Evolutionary conservation across 768 basidiomycete species (phyloP).

Genomic region (Suillus spraguei): DNA sequence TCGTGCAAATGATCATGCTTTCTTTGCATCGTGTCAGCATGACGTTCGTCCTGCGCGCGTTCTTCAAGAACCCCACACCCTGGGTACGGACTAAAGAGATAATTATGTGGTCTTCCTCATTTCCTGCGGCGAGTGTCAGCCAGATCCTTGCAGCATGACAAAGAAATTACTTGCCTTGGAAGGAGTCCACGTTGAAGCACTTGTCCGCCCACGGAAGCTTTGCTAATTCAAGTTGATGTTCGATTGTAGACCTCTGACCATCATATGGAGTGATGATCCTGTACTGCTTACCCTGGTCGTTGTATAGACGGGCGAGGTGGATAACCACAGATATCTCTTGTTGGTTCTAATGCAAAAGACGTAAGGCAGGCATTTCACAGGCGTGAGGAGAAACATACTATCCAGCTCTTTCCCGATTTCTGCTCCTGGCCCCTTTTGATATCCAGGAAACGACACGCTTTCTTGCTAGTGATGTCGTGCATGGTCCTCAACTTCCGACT

Average conservation of each 20-base stretch:
- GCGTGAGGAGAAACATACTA: neutral
- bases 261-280: slow-evolving; percentile 83
- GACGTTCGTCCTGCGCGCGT: slow-evolving; percentile 73
- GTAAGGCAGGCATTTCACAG: neutral
- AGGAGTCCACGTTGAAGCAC: slow-evolving; percentile 77
- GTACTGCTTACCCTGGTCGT: slow-evolving; percentile 48
- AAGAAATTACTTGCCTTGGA: slow-evolving; percentile 59
- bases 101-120: slow-evolving; percentile 77
- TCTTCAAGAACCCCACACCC: slow-evolving; percentile 64
- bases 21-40: slow-evolving; percentile 79
- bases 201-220: slow-evolving; percentile 61
- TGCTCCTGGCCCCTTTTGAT: slow-evolving; percentile 35
- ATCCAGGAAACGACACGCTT: slow-evolving; percentile 42
- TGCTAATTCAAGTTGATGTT: slow-evolving; percentile 49
- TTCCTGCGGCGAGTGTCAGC: slow-evolving; percentile 49
- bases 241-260: slow-evolving; percentile 62
- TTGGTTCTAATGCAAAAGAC: slow-evolving; percentile 52
- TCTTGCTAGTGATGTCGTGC: slow-evolving; percentile 44
- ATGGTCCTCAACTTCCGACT: slow-evolving; percentile 54
- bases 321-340: slow-evolving; percentile 55
- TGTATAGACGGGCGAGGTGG: slow-evolving; percentile 53
- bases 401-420: slow-evolving; percentile 36
- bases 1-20: slow-evolving; percentile 75
- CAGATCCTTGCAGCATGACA: slow-evolving; percentile 3
- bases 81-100: slow-evolving; percentile 67